Conservation (phyloP, 2,329 filamentous ascomycete species). For the Talaromyces islandicus region DNA sequence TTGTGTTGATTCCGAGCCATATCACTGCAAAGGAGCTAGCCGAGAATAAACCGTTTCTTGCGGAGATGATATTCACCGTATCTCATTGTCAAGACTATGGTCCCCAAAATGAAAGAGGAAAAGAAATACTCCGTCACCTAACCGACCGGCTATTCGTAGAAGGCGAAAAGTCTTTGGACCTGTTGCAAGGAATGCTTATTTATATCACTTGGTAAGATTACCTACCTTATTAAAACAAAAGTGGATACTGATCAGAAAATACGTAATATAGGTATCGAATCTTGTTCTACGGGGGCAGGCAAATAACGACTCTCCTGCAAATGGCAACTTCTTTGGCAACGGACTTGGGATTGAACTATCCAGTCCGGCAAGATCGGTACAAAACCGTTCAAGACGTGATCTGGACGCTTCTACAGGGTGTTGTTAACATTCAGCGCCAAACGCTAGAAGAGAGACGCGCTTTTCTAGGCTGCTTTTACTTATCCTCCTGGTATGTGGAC, state of each 20-base stretch:
- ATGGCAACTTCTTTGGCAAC: constrained; percentile 24
- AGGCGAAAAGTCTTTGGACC: constrained; percentile 24
- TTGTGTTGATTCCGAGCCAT: constrained; percentile 4
- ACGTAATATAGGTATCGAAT: constrained; percentile 17
- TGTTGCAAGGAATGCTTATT: constrained; percentile 29
- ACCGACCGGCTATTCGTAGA: constrained; percentile 20
- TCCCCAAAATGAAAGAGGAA: constrained; percentile 20
- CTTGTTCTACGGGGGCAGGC: constrained; percentile 21
- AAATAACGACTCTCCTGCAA: constrained; percentile 23
- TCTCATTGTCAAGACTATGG: constrained; percentile 18
- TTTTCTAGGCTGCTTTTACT: constrained; percentile 7
- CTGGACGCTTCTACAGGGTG: background rate
- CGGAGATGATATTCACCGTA: constrained; percentile 22
- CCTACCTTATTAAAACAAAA: background rate
- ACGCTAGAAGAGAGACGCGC: constrained; percentile 3
- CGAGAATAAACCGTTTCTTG: constrained; percentile 23
- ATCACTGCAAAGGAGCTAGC: constrained; percentile 7
- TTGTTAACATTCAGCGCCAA: background rate
- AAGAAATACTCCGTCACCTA: constrained; percentile 21
- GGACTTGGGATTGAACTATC: constrained; percentile 21
- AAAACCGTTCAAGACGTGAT: constrained; percentile 3
- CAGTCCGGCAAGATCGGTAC: background rate
- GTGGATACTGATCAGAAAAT: background rate
- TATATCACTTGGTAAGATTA: constrained; percentile 22
- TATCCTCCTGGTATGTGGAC: background rate